These are phyloP conservation scores for Clarireedia hainanense DNA, from an alignment of 2,329 filamentous ascomycete genomes.

Conservation along the genomic window DNA sequence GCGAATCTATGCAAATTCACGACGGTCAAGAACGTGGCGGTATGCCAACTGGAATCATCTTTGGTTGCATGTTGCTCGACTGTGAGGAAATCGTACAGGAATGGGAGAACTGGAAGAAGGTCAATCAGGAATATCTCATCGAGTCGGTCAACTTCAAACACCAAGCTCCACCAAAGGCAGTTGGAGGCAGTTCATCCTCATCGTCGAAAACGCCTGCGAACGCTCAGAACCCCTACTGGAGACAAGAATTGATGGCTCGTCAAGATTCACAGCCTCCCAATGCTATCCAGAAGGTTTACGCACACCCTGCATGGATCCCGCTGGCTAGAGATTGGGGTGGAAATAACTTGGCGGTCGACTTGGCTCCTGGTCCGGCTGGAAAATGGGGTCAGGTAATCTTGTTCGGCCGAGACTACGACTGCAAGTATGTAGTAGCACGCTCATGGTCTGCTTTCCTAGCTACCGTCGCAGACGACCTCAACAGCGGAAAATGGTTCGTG, in stretches of 20 bases:
- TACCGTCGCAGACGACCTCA: conserved; percentile 80
- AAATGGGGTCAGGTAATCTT: conserved; percentile 96
- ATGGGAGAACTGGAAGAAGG: conserved; percentile 91
- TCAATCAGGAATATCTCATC: conserved; percentile 78
- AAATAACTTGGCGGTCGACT: conserved; percentile 90
- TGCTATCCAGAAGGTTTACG: conserved; percentile 85
- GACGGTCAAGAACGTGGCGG: conserved; percentile 97
- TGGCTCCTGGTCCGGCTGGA: conserved; percentile 81
- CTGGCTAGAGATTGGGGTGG: conserved; percentile 96
- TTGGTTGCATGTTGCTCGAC: conserved; percentile 90
- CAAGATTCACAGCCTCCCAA: conserved; percentile 85
- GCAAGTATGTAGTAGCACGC: conserved; percentile 90
- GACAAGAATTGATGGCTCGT: conserved; percentile 72
- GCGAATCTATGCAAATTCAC: conserved; percentile 83
- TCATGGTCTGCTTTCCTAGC: conserved; percentile 89
- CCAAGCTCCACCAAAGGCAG: conserved; percentile 61
- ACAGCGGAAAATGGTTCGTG: conserved; percentile 82
- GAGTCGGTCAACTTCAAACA: conserved; percentile 47
- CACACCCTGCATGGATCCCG: conserved; percentile 92
- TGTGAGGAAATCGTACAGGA: conserved; percentile 98
- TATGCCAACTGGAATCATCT: conserved; percentile 83
- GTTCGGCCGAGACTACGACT: conserved; percentile 95
- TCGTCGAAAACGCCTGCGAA: conserved; percentile 55
- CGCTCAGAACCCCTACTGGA: conserved; percentile 59
- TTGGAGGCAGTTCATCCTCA: conserved; percentile 57